These are phyloP conservation scores for Quercus dentata DNA, from an alignment of 306 rosid genomes.

Conservation along the genomic window DNA sequence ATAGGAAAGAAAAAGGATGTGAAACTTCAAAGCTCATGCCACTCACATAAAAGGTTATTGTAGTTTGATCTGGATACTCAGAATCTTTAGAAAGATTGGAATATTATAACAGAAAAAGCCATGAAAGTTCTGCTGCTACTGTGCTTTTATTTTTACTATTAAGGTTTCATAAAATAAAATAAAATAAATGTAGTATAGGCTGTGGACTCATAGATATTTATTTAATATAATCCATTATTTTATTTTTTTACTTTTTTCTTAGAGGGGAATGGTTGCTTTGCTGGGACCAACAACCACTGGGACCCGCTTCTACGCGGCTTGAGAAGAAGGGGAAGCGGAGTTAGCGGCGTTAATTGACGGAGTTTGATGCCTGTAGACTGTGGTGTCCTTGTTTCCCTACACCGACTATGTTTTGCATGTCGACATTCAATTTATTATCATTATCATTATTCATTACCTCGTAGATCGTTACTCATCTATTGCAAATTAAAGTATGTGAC, in stretches of 20 bases:
- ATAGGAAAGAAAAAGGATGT: neutral
- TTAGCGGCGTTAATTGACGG: neutral
- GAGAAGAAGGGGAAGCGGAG: neutral
- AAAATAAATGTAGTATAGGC: too few species aligned
- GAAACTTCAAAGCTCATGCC: conserved; percentile 19
- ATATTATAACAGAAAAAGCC: conserved; percentile 17
- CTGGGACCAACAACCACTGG: conserved; percentile 25
- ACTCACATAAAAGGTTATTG: conserved; percentile 6
- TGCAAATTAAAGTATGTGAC: too few species aligned
- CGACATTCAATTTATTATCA: too few species aligned
- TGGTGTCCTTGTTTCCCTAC: neutral
- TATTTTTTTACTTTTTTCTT: neutral
- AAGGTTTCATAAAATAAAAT: too few species aligned
- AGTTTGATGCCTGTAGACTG: neutral
- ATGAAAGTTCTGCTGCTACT: conserved; percentile 6
- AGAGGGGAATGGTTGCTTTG: conserved; percentile 3
- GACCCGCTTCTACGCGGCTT: conserved; percentile 41
- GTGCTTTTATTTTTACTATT: neutral
- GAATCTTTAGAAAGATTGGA: conserved; percentile 20
- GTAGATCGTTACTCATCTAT: too few species aligned
- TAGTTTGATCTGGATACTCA: conserved; percentile 10
- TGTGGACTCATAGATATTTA: too few species aligned
- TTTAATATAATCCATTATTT: neutral
- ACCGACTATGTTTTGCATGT: too few species aligned
- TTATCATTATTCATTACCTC: too few species aligned